Evolutionary conservation across 768 basidiomycete genomes (phyloP).

Genomic region (Suillus spraguei): DNA sequence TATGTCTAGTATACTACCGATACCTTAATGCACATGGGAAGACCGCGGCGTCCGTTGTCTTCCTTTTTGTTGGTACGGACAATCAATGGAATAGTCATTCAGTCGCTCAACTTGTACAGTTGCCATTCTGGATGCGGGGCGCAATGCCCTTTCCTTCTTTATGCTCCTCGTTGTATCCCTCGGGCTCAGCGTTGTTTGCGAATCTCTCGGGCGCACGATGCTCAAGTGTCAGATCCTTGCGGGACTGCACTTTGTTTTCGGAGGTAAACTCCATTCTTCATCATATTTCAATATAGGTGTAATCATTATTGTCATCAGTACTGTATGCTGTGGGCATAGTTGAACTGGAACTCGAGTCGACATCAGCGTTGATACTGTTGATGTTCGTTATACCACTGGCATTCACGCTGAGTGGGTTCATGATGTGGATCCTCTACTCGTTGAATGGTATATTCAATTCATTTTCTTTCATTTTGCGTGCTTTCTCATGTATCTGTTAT

Average conservation of each 20-base stretch:
- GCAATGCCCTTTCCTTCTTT: constrained; percentile 95
- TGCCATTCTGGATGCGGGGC: constrained; percentile 91
- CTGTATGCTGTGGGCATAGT: constrained; percentile 95
- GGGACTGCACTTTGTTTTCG: constrained; percentile 88
- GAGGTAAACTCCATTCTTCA: constrained; percentile 63
- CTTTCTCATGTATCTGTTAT: constrained; percentile 13
- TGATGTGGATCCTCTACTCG: constrained; percentile 94
- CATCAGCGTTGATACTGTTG: constrained; percentile 80
- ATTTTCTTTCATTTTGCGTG: background rate
- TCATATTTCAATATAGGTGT: constrained; percentile 4
- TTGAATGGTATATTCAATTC: constrained; percentile 66
- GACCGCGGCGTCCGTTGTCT: constrained; percentile 75
- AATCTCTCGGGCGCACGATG: constrained; percentile 86
- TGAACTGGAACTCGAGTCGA: constrained; percentile 88
- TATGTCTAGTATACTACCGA: constrained; percentile 77
- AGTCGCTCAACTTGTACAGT: constrained; percentile 46
- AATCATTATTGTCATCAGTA: constrained; percentile 44
- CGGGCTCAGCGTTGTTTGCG: constrained; percentile 90
- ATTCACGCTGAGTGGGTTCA: constrained; percentile 92
- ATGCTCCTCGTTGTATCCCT: constrained; percentile 91
- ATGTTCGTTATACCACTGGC: constrained; percentile 94
- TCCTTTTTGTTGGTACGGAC: constrained; percentile 85
- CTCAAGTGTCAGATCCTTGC: constrained; percentile 80
- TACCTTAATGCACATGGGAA: constrained; percentile 90
- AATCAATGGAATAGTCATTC: background rate